Evolutionary conservation across 2,329 filamentous ascomycete genomes (phyloP).

Genomic region (Aspergillus pseudoviridinutans): DNA sequence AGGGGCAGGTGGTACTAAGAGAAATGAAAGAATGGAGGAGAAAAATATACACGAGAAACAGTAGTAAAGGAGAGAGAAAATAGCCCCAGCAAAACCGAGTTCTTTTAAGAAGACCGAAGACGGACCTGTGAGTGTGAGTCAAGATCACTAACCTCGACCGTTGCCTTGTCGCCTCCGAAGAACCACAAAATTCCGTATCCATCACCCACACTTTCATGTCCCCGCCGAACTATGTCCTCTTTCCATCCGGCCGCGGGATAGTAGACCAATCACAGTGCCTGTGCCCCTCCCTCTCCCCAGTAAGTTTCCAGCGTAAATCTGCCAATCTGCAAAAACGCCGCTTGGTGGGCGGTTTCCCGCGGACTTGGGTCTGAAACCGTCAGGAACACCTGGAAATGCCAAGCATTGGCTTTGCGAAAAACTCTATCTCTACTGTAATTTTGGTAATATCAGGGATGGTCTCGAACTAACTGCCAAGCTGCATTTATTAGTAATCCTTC

Average conservation of each 20-base stretch:
- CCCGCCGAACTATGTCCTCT: conserved; percentile 17
- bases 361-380: background rate
- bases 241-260: conserved; percentile 8
- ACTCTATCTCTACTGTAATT: background rate
- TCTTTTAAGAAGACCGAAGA: background rate
- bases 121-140: conserved; percentile 1
- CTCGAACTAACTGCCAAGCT: background rate
- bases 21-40: background rate
- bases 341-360: conserved; percentile 4
- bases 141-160: conserved; percentile 1
- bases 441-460: background rate
- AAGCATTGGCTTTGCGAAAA: background rate
- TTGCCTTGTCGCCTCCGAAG: conserved; percentile 3
- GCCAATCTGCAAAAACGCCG: background rate
- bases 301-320: background rate
- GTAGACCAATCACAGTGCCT: conserved; percentile 8
- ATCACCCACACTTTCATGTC: background rate
- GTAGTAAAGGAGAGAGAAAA: background rate
- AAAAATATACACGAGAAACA: background rate
- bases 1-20: background rate
- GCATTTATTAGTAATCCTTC: too few species aligned
- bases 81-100: background rate
- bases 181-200: background rate
- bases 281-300: conserved; percentile 9
- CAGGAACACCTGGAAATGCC: background rate